A percentile compares a stretch with the other conserved stretches of the same genome.
Conservation (phyloP, 352 stramenopile genomes). For the Phytophthora foliorum region DNA sequence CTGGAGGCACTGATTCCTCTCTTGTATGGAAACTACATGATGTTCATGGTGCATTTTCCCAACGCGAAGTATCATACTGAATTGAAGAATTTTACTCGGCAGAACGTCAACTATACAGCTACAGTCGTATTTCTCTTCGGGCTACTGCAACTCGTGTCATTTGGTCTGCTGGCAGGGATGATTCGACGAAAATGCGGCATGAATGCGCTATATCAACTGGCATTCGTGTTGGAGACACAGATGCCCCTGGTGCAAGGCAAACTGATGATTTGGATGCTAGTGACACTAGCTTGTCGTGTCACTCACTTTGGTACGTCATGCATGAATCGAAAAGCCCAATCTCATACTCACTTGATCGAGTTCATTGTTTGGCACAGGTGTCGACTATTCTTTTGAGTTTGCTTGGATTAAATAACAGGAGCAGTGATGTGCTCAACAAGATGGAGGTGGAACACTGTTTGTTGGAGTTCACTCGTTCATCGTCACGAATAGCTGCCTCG, state of each 20-base stretch:
- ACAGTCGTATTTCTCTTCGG: constrained; percentile 34
- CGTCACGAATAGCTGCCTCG: too few relatives aligned
- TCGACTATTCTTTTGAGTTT: constrained; percentile 38
- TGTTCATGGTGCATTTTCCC: constrained; percentile 32
- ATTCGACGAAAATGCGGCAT: constrained; percentile 27
- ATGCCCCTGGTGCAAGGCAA: constrained; percentile 22
- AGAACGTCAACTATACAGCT: constrained; percentile 13
- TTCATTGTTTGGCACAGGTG: constrained; percentile 10
- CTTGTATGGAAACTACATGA: constrained; percentile 41
- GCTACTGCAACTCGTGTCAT: constrained; percentile 32
- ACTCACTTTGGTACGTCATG: constrained; percentile 31
- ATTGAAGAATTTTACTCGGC: constrained; percentile 18
- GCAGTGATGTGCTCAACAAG: not conserved
- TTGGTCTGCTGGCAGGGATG: constrained; percentile 19
- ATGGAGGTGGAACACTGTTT: not conserved
- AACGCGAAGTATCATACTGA: constrained; percentile 52
- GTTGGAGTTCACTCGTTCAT: too few relatives aligned
- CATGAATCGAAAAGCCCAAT: not conserved
- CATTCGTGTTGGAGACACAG: constrained; percentile 50
- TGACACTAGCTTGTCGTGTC: constrained; percentile 28
- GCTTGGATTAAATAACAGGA: constrained; percentile 18
- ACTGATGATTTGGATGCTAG: constrained; percentile 37
- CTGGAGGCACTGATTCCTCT: constrained; percentile 47
- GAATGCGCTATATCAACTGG: constrained; percentile 30
- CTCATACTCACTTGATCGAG: not conserved